Conservation (phyloP, 2,329 filamentous ascomycete species). For the Falciphora oryzae region DNA sequence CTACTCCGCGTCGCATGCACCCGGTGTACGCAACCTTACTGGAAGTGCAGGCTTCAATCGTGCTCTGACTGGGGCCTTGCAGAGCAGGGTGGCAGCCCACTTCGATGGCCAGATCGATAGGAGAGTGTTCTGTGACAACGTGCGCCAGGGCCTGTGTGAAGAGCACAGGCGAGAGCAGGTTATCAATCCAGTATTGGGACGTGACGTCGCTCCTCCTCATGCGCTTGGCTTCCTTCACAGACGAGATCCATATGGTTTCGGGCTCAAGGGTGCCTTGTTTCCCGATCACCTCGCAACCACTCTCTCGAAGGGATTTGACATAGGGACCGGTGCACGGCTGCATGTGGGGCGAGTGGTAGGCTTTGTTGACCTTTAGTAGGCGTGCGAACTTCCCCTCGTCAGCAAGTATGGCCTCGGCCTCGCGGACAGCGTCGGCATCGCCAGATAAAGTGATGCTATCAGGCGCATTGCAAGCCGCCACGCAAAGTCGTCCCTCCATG, state of each 20-base stretch:
- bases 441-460: slow-evolving; percentile 36
- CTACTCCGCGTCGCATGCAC: slow-evolving; percentile 16
- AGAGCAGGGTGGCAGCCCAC: slow-evolving; percentile 4
- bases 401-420: slow-evolving; percentile 14
- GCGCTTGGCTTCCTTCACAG: neutral
- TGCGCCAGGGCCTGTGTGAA: slow-evolving; percentile 18
- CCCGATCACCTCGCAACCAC: neutral
- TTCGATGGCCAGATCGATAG: neutral
- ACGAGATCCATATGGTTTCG: neutral
- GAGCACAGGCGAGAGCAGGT: slow-evolving; percentile 27
- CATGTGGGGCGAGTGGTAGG: slow-evolving; percentile 24
- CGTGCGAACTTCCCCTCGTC: slow-evolving; percentile 13
- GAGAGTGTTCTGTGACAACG: neutral
- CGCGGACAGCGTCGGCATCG: slow-evolving; percentile 12
- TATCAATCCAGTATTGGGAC: slow-evolving; percentile 28
- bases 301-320: neutral
- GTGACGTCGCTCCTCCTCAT: neutral
- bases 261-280: neutral
- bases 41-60: neutral
- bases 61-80: neutral
- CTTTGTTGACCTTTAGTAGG: slow-evolving; percentile 19
- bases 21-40: too few species aligned
- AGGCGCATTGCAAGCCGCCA: neutral
- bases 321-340: neutral
- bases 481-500: neutral